A percentile compares a stretch with the other conserved stretches of the same genome.
phyloP scores from a whole-genome alignment of 768 basidiomycete genomes.

The Pleurotus sapidus region DNA sequence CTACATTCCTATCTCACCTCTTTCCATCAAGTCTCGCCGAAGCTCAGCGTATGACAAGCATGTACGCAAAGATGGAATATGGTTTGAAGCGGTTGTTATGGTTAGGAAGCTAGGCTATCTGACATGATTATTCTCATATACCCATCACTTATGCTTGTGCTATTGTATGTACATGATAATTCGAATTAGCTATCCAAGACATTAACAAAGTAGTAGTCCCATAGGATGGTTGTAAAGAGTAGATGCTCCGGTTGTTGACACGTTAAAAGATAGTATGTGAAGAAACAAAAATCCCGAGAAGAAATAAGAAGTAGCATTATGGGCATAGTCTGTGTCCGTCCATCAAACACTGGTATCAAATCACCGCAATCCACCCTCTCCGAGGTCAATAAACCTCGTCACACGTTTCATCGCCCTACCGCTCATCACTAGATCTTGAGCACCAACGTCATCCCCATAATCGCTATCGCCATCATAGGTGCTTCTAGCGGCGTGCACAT shows the following conservation, averaged over 20 bases:
- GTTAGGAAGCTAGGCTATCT: conserved; percentile 61
- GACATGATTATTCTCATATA: background rate
- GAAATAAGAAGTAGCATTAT: background rate
- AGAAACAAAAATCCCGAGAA: background rate
- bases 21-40: conserved; percentile 59
- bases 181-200: conserved; percentile 1
- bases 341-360: background rate
- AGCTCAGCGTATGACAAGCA: conserved; percentile 79
- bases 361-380: conserved; percentile 26
- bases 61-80: conserved; percentile 93
- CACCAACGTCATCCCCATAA: conserved; percentile 23
- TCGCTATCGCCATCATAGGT: conserved; percentile 17
- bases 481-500: conserved; percentile 41
- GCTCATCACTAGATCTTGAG: conserved; percentile 31
- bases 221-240: conserved; percentile 1
- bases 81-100: conserved; percentile 88
- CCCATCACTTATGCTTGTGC: background rate
- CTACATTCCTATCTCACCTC: conserved; percentile 10
- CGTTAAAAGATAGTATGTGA: background rate
- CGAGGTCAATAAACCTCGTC: conserved; percentile 79
- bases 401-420: conserved; percentile 70
- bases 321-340: background rate
- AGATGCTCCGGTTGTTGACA: background rate
- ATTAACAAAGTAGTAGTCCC: conserved; percentile 5
- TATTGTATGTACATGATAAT: conserved; percentile 6